These are phyloP conservation scores for Candida adriatica DNA, from an alignment of 805 yeast genomes.

Conservation along the genomic window DNA sequence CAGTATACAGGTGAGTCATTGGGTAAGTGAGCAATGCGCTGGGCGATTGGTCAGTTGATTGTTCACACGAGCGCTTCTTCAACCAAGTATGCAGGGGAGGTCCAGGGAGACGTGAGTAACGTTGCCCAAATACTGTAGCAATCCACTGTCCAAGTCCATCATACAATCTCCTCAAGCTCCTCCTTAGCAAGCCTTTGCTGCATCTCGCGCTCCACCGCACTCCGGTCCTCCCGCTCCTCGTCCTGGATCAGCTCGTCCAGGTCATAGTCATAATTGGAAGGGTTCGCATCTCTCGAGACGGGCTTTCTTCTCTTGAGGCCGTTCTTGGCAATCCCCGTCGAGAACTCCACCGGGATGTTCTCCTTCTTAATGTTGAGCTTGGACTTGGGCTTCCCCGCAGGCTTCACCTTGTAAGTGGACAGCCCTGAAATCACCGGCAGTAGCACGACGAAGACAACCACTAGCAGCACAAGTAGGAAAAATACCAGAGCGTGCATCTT, in stretches of 20 bases:
- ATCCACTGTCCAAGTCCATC: no score
- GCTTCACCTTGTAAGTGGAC: conserved; percentile 22
- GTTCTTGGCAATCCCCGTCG: conserved; percentile 1
- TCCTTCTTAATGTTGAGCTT: conserved; percentile 16
- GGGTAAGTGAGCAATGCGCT: no score
- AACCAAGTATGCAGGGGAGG: no score
- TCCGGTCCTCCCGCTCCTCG: conserved; percentile 11
- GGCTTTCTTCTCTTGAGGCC: conserved; percentile 19
- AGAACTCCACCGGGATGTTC: conserved; percentile 19
- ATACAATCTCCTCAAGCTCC: conserved; percentile 19
- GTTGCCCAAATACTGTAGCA: no score
- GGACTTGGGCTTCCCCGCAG: conserved; percentile 7
- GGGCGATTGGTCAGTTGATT: no score
- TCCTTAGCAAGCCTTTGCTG: conserved; percentile 12
- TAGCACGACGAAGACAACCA: conserved; percentile 32
- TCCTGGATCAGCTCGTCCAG: conserved; percentile 21
- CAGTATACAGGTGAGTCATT: no score
- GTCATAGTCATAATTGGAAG: conserved; percentile 22
- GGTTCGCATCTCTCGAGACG: conserved; percentile 11
- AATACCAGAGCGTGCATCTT: conserved; percentile 11
- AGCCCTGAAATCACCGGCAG: conserved; percentile 41
- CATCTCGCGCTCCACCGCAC: conserved; percentile 12
- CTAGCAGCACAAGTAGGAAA: conserved; percentile 33
- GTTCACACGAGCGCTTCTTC: no score
- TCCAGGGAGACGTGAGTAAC: no score